Evolutionary conservation across 768 basidiomycete species (phyloP), one percentile per base, ranked within the genome.

Genomic region (Podaxis mareebaensis): DNA sequence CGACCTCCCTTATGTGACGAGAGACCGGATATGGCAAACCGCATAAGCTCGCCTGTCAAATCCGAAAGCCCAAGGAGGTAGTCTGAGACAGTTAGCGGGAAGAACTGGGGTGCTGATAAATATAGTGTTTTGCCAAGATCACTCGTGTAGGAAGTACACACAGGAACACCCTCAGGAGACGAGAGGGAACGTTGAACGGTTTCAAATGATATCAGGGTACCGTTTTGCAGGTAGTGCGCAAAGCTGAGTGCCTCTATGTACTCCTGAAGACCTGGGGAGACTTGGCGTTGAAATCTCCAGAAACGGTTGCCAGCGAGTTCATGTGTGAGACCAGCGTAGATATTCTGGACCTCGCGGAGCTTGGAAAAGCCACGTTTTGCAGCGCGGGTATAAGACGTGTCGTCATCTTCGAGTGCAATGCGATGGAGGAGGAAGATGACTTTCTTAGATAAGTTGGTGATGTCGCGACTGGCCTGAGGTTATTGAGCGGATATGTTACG

Each of bases 11-110:
- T 84, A 15, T 81, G 83, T 2, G 86, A 78, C 15, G 61, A 63
- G 46, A 95, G 85, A 52, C 91, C 85, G 52, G 93, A 92, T 64
- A 98, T 96, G 11, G 94, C 95, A 66, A 90, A 91, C 38, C 96
- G 85, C 97, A 99, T 98, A 26, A 99, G 85, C 76, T 99, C 97
- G 49, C 97, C 97, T 0, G 95, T 97, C 22, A 99, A 82, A 75
- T 99, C 97, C 6, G 93, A 92, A 30, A 99, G 76, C 4, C 97
- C 97, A 2, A 98, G 85, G 13, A 98, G 79, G 71, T 97, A 99
- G 71, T 99, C 96, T 44, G 90, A 87, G 38, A 86, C 72, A 8
- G 93, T 82, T 36, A 96, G 72, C 3, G 87, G 85, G 68, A 95
- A 90, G 66, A 84, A 91, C 95, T 96, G 72, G 28, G 39, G 28